These are phyloP conservation scores for Suillus subluteus DNA, from an alignment of 768 basidiomycete species.

Conservation along the genomic window DNA sequence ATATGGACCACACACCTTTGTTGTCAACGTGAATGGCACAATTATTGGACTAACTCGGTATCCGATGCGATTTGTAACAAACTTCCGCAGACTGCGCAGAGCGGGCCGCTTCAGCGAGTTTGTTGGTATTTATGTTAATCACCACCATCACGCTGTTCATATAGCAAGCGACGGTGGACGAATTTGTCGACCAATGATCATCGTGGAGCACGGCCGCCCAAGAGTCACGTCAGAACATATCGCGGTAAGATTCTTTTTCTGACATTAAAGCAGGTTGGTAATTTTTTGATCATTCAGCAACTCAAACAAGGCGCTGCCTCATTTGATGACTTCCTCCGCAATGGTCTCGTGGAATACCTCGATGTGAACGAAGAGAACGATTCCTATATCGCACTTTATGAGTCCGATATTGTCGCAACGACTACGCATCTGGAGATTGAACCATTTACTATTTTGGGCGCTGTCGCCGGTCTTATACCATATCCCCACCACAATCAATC, in stretches of 20 bases:
- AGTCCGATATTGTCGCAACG: slow-evolving; percentile 74
- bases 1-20: slow-evolving; percentile 88
- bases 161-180: slow-evolving; percentile 97
- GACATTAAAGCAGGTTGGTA: slow-evolving; percentile 11
- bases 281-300: slow-evolving; percentile 46
- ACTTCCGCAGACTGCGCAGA: slow-evolving; percentile 91
- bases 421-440: slow-evolving; percentile 99
- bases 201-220: slow-evolving; percentile 82
- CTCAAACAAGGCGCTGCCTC: slow-evolving; percentile 77
- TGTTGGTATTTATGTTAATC: slow-evolving; percentile 94
- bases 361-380: slow-evolving; percentile 99
- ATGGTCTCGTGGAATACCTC: slow-evolving; percentile 95
- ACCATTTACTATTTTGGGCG: slow-evolving; percentile 96
- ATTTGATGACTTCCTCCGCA: slow-evolving; percentile 93
- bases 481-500: slow-evolving; percentile 99
- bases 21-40: slow-evolving; percentile 96
- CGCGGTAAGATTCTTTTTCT: slow-evolving; percentile 47
- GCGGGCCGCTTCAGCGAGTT: slow-evolving; percentile 95
- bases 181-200: slow-evolving; percentile 97
- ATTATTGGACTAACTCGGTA: slow-evolving; percentile 92
- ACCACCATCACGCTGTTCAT: slow-evolving; percentile 92
- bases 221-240: slow-evolving; percentile 84
- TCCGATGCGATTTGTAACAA: slow-evolving; percentile 82
- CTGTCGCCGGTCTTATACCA: slow-evolving; percentile 97
- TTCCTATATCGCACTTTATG: slow-evolving; percentile 93